phyloP scores from a whole-genome alignment of 1,139 yeast species.

The Yamadazyma friedrichii region DNA sequence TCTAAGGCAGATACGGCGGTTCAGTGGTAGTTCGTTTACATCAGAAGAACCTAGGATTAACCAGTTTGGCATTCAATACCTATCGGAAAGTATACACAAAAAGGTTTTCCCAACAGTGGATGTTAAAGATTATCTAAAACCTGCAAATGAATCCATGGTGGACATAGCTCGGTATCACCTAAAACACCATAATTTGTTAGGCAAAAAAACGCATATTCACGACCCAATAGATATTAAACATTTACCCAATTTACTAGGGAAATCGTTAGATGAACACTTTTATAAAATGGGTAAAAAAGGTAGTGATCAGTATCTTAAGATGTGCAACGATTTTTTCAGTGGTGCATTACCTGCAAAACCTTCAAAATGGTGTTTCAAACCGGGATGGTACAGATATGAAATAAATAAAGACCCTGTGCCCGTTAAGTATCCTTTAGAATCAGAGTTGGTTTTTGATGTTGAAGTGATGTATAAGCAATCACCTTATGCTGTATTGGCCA shows the following conservation, averaged over 20 bases:
- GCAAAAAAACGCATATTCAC: slow-evolving; percentile 68
- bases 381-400: slow-evolving; percentile 87
- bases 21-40: neutral
- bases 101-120: slow-evolving; percentile 56
- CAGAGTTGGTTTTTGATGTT: slow-evolving; percentile 79
- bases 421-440: slow-evolving; percentile 68
- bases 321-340: slow-evolving; percentile 41
- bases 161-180: slow-evolving; percentile 64
- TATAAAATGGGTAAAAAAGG: slow-evolving; percentile 62
- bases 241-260: slow-evolving; percentile 72
- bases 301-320: slow-evolving; percentile 57
- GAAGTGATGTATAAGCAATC: slow-evolving; percentile 81
- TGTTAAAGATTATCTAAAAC: slow-evolving; percentile 22
- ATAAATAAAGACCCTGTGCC: slow-evolving; percentile 48
- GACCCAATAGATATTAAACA: slow-evolving; percentile 58
- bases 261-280: slow-evolving; percentile 80
- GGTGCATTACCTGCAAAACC: slow-evolving; percentile 49
- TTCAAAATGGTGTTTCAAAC: slow-evolving; percentile 47
- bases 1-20: slow-evolving; percentile 1
- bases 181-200: slow-evolving; percentile 62
- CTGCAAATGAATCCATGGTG: slow-evolving; percentile 39
- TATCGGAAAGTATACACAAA: slow-evolving; percentile 55
- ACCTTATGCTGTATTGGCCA: slow-evolving; percentile 75
- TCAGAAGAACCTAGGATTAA: slow-evolving; percentile 54
- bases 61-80: slow-evolving; percentile 64